Base-by-base conservation (phyloP, 176 grass and related monocot species). In the Tillandsia leiboldiana region DNA sequence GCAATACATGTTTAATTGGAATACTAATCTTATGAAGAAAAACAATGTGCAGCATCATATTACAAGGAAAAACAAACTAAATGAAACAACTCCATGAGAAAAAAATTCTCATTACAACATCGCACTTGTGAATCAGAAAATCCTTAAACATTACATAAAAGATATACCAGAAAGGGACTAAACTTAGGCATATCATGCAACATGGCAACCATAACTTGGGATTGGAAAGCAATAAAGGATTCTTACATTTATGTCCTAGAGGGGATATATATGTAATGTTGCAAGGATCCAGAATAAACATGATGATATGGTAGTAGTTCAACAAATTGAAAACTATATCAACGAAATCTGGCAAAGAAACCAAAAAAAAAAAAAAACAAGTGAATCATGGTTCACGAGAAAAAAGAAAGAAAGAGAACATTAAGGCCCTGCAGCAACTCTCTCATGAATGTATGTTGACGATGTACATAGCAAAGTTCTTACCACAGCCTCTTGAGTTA, bases 1-100 rank as follows among this genome's bases (percentile, higher is more conserved):
- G 20, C 49, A 71, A 63, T 3, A 74, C 14, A 65, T 68, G 62
- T 65, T 81, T 59, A 63, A 65, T 68, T 71, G 18, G 58, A 50
- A 85, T 33, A n/a, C 50, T 8, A 20, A 61, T 7, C 10, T 61
- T 9, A 20, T 10, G 15, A 23, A 61, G 56, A 17, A 61, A 56
- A 56, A 61, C 17, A n/a, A 61, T 9, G n/a, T 49, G 33, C 28
- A 49, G 29, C 26, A 13, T 66, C 26, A 66, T 66, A 2, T 27
- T 29, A 48, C 64, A 33, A 14, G 13, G 42, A 47, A 66, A 28
- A 66, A 26, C 26, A 66, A 28, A 57, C 12, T 57, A 33, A 29
- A 48, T 26, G 10, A 64, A 64, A 12, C 24, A 28, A 64, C 14
- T 66, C 7, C 14, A 66, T 66, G 33, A 66, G 33, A 66, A 48